Base-by-base conservation (phyloP, 768 basidiomycete species). In the Termitomyces sp. region DNA sequence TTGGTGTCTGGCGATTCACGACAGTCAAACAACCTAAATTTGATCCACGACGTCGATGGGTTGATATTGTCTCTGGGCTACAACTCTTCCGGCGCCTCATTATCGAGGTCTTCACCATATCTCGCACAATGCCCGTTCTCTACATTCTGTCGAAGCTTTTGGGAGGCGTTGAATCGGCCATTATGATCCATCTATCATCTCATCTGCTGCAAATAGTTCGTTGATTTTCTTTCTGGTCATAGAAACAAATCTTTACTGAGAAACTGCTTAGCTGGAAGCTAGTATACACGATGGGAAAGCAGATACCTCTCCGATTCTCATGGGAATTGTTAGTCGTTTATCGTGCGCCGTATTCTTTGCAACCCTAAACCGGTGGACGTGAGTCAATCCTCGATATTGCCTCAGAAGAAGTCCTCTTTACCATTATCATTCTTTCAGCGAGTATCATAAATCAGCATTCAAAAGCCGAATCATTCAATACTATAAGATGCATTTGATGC, bases 401-500 rank as follows among this genome's bases (percentile, higher is more conserved):
- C 23, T 27, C 9, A n/a, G 7, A 18, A 4, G 11, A 25, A 22
- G 7, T 9, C 16, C 6, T 12, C 6, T 35, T 38, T 9, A 35
- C 46, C 22, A 18, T 23, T 31, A 2, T 31, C 23, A 40, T 33
- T 44, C 12, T 3, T 22, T 11, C 41, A 68, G 67, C 12, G 40
- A 46, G 4, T 42, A 42, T 6, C 29, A 53, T 6, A 32, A 51
- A 10, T 45, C 62, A 0, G 35, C 39, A 12, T 55, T 73, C 29
- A 29, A 54, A 32, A 53, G 56, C 7, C 59, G 59, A 2, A 55
- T 69, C 18, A 56, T 39, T 7, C 61, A 64, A 13, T 58, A 66
- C 50, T 73, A 65, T 43, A 59, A 68, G n/a, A 54, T 66, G 10
- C 35, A 63, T 25, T 39, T 73, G 0, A 68, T 73, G 62, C 52